These are phyloP conservation scores for Backusella morwellensis DNA, from an alignment of 192 early-diverging fungal species.

Conservation along the genomic window DNA sequence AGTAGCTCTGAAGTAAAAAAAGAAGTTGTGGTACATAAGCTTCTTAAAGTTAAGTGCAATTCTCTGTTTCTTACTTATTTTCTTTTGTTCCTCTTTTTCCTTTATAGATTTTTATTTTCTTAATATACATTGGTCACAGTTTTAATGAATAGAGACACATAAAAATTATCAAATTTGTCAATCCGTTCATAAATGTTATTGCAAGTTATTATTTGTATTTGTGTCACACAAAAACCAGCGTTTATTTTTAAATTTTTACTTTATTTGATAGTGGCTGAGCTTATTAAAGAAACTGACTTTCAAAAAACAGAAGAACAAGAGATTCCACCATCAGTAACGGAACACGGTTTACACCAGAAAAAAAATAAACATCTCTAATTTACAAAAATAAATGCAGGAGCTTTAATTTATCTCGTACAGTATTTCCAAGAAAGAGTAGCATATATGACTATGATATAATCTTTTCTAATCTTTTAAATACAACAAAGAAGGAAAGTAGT, in stretches of 20 bases:
- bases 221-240: background rate
- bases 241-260: conserved; percentile 3
- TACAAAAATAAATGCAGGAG: background rate
- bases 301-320: background rate
- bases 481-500: background rate
- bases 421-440: background rate
- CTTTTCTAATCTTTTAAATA: background rate
- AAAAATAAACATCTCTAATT: background rate
- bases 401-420: background rate
- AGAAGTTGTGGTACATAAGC: background rate
- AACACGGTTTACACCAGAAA: background rate
- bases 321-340: background rate
- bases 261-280: background rate
- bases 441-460: background rate
- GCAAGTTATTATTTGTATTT: background rate
- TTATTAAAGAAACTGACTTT: background rate
- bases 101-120: background rate
- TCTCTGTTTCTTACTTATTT: background rate
- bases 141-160: background rate
- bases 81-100: background rate
- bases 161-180: background rate
- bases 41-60: background rate
- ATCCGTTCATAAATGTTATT: background rate
- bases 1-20: background rate
- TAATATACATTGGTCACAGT: background rate